Evolutionary conservation across 1,139 yeast species (phyloP), one percentile per base, ranked within the genome.

Genomic region (Geotrichum europaeum): DNA sequence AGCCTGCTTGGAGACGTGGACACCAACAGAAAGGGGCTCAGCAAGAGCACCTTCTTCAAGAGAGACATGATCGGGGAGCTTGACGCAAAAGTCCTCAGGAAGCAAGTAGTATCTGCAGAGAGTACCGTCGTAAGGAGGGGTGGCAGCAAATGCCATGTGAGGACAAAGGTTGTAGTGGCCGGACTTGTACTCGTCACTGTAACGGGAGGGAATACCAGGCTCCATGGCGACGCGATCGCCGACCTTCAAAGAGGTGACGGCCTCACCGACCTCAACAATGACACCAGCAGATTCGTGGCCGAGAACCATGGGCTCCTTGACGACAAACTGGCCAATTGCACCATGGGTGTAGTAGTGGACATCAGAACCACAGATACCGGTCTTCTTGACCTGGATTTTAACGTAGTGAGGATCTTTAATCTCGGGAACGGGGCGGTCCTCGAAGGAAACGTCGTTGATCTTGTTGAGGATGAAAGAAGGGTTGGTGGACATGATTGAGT

Each of bases 341-440:
- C 96, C 96, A 66, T 86, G 87, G 56, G 84, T 82, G 70, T 85
- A 89, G 78, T 86, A 90, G 70, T 89, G 96, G 64, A 89, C 87
- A 72, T 89, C 96, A 1, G 91, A 85, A 4, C 96, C 96, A 73
- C 97, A 90, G 64, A 90, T 85, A 57, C 97, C 97, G 0, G 96
- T 90, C 67, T 81, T 78, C 71, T 84, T 85, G 66, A 90, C 87
- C 60, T 85, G 85, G 32, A 90, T 83, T 67, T 87, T 81, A 53
- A 90, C 96, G 65, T 84, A 87, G 67, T 83, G 83, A 53, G 87
- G 85, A 64, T 84, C 85, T 10, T 71, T 70, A 64, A 87, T 76
- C 66, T 76, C 75, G 13, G 96, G 96, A 45, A 84, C 76, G 10
- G 87, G 86, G 65, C 84, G 81, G 59, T 84, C 80, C 74, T 87